Base-by-base conservation (phyloP, 129 eudicot species). In the Flaveria ramosissima region DNA sequence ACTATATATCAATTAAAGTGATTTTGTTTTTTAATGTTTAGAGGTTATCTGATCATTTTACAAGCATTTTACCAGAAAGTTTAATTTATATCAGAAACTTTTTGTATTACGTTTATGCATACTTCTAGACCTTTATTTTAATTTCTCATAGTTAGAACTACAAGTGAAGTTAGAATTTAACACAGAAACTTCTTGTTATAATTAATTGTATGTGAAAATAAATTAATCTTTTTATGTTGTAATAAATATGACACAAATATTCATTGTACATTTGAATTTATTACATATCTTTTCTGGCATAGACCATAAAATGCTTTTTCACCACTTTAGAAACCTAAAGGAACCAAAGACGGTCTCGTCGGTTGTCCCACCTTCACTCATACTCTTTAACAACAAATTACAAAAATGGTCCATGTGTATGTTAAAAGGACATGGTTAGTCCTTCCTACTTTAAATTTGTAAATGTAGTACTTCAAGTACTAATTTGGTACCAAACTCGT, bases 251-350 rank as follows among this genome's bases (percentile, higher is more conserved):
- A 63, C 20, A 45, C 69, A 77, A 64, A 42, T 39, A 51, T 63
- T 73, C 42, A 41, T 41, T 79, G 73, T 64, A 51, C 74, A 73
- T 80, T 79, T 80, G 79, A 80, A 80, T 73, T 73, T 39, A 80
- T 80, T 39, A 42, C 83, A 13, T 47, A 52, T 73, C 70, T 73
- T 64, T 80, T 65, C 60, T 73, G 79, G 78, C 78, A 79, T 79
- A 71, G 56, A 72, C 73, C 78, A 79, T 39, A 69, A 53, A 73
- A 80, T 73, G 16, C 74, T 65, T 80, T 80, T 80, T 80, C 83
- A 80, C 83, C 60, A 42, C 70, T 80, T 80, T 80, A 80, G 78
- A 73, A 80, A 80, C 79, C 79, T 72, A 72, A 55, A 51, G 74
- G 78, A 64, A 47, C 74, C 79, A 73, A 80, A 52, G 60, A 20